phyloP scores from a whole-genome alignment of 768 basidiomycete genomes.

The Phanerochaete sordida region DNA sequence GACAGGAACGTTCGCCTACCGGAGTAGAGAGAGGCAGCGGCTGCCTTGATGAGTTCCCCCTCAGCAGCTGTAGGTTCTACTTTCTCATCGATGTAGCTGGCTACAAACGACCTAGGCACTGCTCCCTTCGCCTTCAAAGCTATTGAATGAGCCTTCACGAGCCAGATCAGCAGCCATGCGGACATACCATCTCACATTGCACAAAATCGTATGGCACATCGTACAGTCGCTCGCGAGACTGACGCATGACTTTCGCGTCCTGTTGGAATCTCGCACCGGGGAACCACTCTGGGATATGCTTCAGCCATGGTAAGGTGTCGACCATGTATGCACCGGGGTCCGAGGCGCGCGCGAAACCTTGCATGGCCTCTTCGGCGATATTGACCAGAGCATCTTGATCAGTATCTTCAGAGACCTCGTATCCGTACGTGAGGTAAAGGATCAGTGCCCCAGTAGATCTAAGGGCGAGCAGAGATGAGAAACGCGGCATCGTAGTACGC shows the following conservation, averaged over 20 bases:
- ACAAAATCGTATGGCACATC: constrained; percentile 49
- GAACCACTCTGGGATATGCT: constrained; percentile 34
- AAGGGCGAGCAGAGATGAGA: not conserved
- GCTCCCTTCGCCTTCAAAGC: not conserved
- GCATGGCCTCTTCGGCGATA: constrained; percentile 35
- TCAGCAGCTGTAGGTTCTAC: constrained; percentile 32
- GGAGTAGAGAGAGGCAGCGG: constrained; percentile 43
- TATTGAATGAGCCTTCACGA: not conserved
- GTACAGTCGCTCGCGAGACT: constrained; percentile 26
- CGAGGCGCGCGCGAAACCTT: constrained; percentile 29
- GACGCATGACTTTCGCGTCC: constrained; percentile 22
- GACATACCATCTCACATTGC: constrained; percentile 42
- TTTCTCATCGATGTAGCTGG: constrained; percentile 3
- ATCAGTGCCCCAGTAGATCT: constrained; percentile 12
- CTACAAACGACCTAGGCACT: constrained; percentile 8
- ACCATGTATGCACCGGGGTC: constrained; percentile 31
- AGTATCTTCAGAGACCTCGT: constrained; percentile 10
- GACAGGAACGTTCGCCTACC: constrained; percentile 17
- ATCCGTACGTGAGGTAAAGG: constrained; percentile 14
- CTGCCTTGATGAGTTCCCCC: constrained; percentile 52
- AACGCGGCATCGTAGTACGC: not conserved
- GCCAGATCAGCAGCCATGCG: not conserved
- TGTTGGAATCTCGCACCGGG: constrained; percentile 30
- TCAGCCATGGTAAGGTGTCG: constrained; percentile 19
- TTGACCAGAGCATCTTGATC: constrained; percentile 21